These are phyloP conservation scores for Phytophthora capsici DNA, from an alignment of 352 stramenopile genomes.

Conservation along the genomic window DNA sequence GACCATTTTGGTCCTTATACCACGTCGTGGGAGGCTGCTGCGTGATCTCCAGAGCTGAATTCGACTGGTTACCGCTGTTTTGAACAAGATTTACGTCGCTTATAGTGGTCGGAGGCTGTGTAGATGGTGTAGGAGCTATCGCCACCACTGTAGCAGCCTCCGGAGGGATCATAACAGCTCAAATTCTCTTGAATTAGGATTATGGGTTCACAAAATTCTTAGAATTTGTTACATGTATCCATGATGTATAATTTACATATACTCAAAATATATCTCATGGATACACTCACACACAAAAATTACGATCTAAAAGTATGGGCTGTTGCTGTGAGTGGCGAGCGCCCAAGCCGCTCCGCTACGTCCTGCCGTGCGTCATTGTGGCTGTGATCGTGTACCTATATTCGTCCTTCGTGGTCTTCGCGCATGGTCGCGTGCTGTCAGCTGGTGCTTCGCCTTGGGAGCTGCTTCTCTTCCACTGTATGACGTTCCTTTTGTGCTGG, in stretches of 20 bases:
- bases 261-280: too few relatives aligned
- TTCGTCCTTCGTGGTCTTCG: conserved; percentile 57
- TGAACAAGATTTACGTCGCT: neutral
- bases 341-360: conserved; percentile 59
- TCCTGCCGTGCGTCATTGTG: conserved; percentile 56
- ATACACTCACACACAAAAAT: too few relatives aligned
- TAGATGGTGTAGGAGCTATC: conserved; percentile 28
- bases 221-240: too few relatives aligned
- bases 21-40: conserved; percentile 68
- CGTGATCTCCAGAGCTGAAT: conserved; percentile 54
- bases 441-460: conserved; percentile 38
- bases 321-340: conserved; percentile 75
- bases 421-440: conserved; percentile 53
- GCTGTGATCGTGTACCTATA: conserved; percentile 73
- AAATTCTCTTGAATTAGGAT: neutral
- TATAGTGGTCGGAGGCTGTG: neutral
- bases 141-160: conserved; percentile 15
- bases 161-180: conserved; percentile 26
- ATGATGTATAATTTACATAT: neutral
- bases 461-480: conserved; percentile 61
- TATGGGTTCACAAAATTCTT: conserved; percentile 8
- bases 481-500: conserved; percentile 61
- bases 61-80: neutral
- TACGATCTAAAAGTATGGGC: conserved; percentile 35
- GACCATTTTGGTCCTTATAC: conserved; percentile 85